phyloP scores from a whole-genome alignment of 2,329 filamentous ascomycete species.

The Talaromyces amestolkiae region DNA sequence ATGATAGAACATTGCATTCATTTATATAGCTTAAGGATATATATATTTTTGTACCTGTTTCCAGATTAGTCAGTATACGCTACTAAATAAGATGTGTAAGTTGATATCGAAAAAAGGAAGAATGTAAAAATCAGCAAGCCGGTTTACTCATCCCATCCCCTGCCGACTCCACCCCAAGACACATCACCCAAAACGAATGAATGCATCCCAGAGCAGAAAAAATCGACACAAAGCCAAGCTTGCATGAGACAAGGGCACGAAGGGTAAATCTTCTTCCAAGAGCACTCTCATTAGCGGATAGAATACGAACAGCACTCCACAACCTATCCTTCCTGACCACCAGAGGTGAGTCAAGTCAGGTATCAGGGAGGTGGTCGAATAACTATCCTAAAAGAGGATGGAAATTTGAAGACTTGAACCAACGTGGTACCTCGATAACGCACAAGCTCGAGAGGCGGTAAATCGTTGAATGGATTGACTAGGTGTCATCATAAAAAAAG shows the following conservation, averaged over 20 bases:
- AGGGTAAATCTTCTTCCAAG: neutral
- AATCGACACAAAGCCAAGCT: slow-evolving; percentile 38
- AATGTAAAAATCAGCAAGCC: slow-evolving; percentile 36
- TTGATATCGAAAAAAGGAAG: neutral
- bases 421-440: slow-evolving; percentile 20
- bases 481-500: slow-evolving; percentile 55
- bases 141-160: slow-evolving; percentile 46
- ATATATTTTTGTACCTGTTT: neutral
- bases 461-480: slow-evolving; percentile 64
- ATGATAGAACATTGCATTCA: slow-evolving; percentile 9
- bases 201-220: slow-evolving; percentile 23
- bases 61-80: neutral
- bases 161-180: slow-evolving; percentile 32
- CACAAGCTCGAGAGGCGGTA: slow-evolving; percentile 38
- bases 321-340: slow-evolving; percentile 43
- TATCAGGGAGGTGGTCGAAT: slow-evolving; percentile 41
- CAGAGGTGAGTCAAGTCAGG: slow-evolving; percentile 37
- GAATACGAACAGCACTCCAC: slow-evolving; percentile 38
- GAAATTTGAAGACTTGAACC: slow-evolving; percentile 21
- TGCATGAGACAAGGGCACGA: slow-evolving; percentile 22
- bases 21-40: neutral
- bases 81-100: neutral
- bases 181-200: slow-evolving; percentile 39
- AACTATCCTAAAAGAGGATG: slow-evolving; percentile 26
- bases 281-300: slow-evolving; percentile 22